Base-by-base conservation (phyloP, 2,329 filamentous ascomycete species). In the Geosmithia flava region DNA sequence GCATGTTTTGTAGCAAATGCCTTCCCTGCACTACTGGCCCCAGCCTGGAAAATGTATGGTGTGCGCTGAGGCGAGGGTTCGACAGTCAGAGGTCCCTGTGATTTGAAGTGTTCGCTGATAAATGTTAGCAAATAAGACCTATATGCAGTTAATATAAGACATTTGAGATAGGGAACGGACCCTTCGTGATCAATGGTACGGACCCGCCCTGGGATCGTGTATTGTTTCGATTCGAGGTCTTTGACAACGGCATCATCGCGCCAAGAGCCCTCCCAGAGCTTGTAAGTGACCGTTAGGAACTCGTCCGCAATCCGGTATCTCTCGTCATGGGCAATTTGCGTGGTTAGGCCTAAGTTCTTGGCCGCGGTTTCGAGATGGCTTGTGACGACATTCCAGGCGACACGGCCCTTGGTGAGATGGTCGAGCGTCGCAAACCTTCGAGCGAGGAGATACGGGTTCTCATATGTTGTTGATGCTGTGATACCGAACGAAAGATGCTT, bases 1-100 rank as follows among this genome's bases (percentile, higher is more conserved):
- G 77, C 78, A 50, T 81, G 77, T 0, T 66, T 72, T 2, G 75
- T 68, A 0, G 75, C 77, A 53, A 81, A 82, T 0, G 63, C 62
- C 1, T 70, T 74, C 0, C 78, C 78, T 0, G 78, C 78, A 0
- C 71, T 54, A 0, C 76, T 81, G 0, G 75, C 79, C 0, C 78
- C 78, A 1, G 78, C 77, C 52, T 81, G 78, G 55, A 78, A 75
- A 1, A 79, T 61, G 49, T 78, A 66, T 0, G 70, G 70, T 1
- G 70, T 73, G 0, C 70, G 62, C 54, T 74, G 70, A 3, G 62
- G 60, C 40, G 65, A 67, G 1, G 70, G 70, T 47, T 71, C 64
- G 33, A 65, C 63, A 20, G 69, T 59, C 55, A 68, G 66, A 17
- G 68, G 68, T 0, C 68, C 68, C 2, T 63, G 61, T 1, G 67